These are phyloP conservation scores for Cyclanthera cordifolia DNA, from an alignment of 306 rosid species.

Conservation along the genomic window DNA sequence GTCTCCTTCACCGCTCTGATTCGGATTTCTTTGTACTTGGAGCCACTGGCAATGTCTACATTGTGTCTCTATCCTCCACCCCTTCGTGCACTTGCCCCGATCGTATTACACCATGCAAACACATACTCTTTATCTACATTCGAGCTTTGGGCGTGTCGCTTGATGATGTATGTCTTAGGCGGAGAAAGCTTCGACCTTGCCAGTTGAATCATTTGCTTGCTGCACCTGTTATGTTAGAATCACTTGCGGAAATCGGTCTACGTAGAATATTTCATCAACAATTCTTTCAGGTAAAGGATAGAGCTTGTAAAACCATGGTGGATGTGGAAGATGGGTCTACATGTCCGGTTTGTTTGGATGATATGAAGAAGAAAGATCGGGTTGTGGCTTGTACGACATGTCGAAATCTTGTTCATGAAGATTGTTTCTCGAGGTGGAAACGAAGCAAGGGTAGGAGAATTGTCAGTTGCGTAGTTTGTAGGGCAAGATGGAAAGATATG, in stretches of 20 bases:
- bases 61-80: conserved; percentile 31
- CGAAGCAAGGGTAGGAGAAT: conserved; percentile 52
- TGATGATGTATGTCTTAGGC: conserved; percentile 41
- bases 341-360: conserved; percentile 78
- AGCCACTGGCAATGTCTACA: conserved; percentile 76
- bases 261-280: conserved; percentile 52
- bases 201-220: conserved; percentile 34
- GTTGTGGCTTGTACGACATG: conserved; percentile 64
- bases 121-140: conserved; percentile 56
- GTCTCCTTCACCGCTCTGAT: conserved; percentile 60
- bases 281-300: conserved; percentile 18
- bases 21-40: conserved; percentile 63
- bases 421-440: conserved; percentile 64
- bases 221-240: conserved; percentile 32
- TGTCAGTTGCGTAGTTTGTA: conserved; percentile 64
- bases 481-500: conserved; percentile 62
- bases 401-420: conserved; percentile 61
- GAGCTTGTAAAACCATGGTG: not conserved
- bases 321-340: conserved; percentile 44
- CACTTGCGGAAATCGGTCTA: conserved; percentile 36
- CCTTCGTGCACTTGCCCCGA: conserved; percentile 87
- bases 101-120: conserved; percentile 71
- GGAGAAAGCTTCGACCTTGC: conserved; percentile 45
- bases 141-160: conserved; percentile 49
- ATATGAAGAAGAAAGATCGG: conserved; percentile 37